Evolutionary conservation across 768 basidiomycete genomes (phyloP), one percentile per base, ranked within the genome.

Genomic region (Phanerochaete carnosa): DNA sequence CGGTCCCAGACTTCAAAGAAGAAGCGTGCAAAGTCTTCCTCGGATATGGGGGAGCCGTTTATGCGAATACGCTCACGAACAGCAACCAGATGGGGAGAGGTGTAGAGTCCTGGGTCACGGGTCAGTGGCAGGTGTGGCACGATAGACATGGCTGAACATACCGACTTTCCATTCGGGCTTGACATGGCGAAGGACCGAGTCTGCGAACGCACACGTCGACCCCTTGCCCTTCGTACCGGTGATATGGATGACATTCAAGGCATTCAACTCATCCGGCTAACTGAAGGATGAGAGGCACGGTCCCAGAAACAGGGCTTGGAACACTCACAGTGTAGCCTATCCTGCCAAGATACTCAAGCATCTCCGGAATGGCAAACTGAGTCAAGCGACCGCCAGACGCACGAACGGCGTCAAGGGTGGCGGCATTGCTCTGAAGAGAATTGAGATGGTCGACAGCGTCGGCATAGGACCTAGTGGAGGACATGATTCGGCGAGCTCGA

Each of bases 161-260:
- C 94, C 96, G 64, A 92, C 83, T 78, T 87, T 95, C 79, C 88
- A 92, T 1, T 80, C 75, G 7, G 95, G 89, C 64, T 76, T 82
- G n/a, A 81, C 74, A 61, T 83, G 80, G n/a, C 92, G 84, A 53
- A 98, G 77, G 56, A 98, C 87, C 11, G 90, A 92, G 67, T 94
- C 90, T 3, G 85, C 83, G 68, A 98, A 98, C 8, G 97, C 96
- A 64, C 92, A 93, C 1, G 97, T 95, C 2, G 96, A 98, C 7
- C 96, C 96, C 73, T 99, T 99, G 33, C 96, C 96, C 75, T 99
- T 99, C 3, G 97, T 98, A 3, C 96, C 96, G 9, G 96, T 95
- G 65, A 99, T 87, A 77, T 99, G 96, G 50, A 98, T 84, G 59
- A 96, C 94, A 73, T 98, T 96, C 57, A 99, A 79, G 25, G 76